Percentiles rank a stretch among this genome's conserved stretches.
Conservation (phyloP, 129 eudicot species). For the Arctium lappa region DNA sequence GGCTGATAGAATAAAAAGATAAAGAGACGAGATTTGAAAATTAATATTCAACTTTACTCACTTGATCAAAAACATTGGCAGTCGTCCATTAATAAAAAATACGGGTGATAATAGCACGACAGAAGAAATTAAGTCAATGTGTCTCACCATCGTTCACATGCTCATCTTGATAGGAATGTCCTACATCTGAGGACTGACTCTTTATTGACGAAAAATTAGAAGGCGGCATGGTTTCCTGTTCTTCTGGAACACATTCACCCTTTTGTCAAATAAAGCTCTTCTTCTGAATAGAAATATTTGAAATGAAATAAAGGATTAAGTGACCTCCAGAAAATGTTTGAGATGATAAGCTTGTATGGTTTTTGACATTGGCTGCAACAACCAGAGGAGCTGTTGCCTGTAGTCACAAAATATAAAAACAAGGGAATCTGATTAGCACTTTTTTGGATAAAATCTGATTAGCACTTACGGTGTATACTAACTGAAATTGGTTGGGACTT, state of each 20-base stretch:
- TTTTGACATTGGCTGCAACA: slow-evolving; percentile 33
- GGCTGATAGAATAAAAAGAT: slow-evolving; percentile 30
- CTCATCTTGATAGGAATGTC: slow-evolving; percentile 46
- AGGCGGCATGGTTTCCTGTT: slow-evolving; percentile 46
- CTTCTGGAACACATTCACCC: slow-evolving; percentile 42
- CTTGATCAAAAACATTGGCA: not conserved
- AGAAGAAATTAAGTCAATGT: not conserved
- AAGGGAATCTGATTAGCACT: not conserved
- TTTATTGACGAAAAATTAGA: slow-evolving; percentile 40
- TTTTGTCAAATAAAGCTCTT: slow-evolving; percentile 4
- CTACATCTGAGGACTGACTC: slow-evolving; percentile 51
- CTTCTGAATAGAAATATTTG: not conserved
- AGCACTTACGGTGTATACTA: not conserved
- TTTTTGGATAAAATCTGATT: not conserved
- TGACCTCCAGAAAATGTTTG: slow-evolving; percentile 42
- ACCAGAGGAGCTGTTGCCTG: slow-evolving; percentile 42
- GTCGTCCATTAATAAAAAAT: not conserved
- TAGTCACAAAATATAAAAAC: slow-evolving; percentile 8
- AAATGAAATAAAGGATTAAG: slow-evolving; percentile 6
- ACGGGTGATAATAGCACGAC: not conserved
- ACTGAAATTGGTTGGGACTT: not conserved
- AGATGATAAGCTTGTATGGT: slow-evolving; percentile 36
- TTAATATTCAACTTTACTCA: not conserved
- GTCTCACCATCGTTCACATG: slow-evolving; percentile 50
- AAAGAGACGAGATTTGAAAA: not conserved